Conservation (phyloP, 2,329 filamentous ascomycete genomes). For the Paracoccidioides lutzii region DNA sequence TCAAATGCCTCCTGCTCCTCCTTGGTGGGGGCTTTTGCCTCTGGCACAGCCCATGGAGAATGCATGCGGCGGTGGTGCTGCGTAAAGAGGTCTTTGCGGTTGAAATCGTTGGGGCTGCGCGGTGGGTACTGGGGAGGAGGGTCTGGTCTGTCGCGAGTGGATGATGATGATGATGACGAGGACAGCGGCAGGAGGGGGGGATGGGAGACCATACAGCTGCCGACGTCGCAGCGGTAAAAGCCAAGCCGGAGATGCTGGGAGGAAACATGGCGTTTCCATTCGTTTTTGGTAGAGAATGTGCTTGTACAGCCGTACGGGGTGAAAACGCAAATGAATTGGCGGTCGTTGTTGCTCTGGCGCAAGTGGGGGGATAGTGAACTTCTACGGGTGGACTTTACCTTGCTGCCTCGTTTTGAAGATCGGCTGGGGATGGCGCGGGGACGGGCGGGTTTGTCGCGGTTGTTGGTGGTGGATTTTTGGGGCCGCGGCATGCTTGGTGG, state of each 20-base stretch:
- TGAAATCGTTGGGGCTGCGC: slow-evolving; percentile 54
- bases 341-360: slow-evolving; percentile 4
- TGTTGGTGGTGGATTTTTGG: neutral
- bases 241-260: slow-evolving; percentile 65
- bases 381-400: neutral
- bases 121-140: slow-evolving; percentile 1
- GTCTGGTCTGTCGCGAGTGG: neutral
- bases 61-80: slow-evolving; percentile 87
- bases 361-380: neutral
- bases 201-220: slow-evolving; percentile 37
- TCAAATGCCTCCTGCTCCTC: slow-evolving; percentile 33
- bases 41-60: slow-evolving; percentile 38
- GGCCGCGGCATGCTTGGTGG: neutral
- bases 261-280: slow-evolving; percentile 83
- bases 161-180: too few relatives aligned
- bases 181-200: slow-evolving; percentile 10
- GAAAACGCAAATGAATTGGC: slow-evolving; percentile 61
- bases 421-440: neutral
- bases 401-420: neutral
- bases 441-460: neutral
- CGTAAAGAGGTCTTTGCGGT: slow-evolving; percentile 82
- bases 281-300: slow-evolving; percentile 71
- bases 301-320: slow-evolving; percentile 60
- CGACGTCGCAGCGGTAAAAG: slow-evolving; percentile 65
- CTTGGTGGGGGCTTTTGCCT: slow-evolving; percentile 13